Evolutionary conservation across 148 eudicot genomes (phyloP), one percentile per base, ranked within the genome.

Genomic region (Rhododendron molle): DNA sequence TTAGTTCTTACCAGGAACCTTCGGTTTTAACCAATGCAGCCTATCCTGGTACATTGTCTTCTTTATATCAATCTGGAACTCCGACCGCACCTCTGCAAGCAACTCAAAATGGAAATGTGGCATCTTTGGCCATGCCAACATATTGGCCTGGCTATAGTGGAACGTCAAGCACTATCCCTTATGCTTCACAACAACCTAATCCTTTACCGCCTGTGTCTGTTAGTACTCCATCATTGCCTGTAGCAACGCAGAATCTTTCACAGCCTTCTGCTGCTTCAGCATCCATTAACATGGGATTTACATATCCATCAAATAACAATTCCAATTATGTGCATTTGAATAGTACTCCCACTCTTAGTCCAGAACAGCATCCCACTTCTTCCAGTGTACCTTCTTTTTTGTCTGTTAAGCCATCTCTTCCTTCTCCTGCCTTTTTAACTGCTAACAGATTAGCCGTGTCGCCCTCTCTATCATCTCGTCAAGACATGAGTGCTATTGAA

Each of bases 71-170:
- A 82, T 85, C 90, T 83, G 89, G 85, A 79, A 78, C 15, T 30
- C 83, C 54, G 71, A 38, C 47, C 60, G 84, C 28, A 44, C 49
- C 67, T 80, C 30, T 47, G 80, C 85, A 86, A 47, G 38, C 83
- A 47, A 76, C 46, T 23, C 86, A 84, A 52, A 65, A 15, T 86
- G 71, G 82, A 81, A 78, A 80, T 80, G 26, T 62, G 23, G 49
- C 88, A 73, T 81, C 85, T 84, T 72, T 52, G 50, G 62, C 73
- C 32, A 49, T 73, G 84, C 90, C 88, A 86, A 81, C 74, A 23
- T 78, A 56, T 52, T 82, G 80, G 87, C 88, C 62, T 20, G 88
- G 88, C 80, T 86, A 82, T 60, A 76, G 58, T 90, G 91, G 71
- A 44, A 7, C 81, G 28, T 40, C 90, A 52, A 81, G 50, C 21